These are phyloP conservation scores for Pseudogymnoascus pannorum DNA, from an alignment of 2,329 filamentous ascomycete species.

Conservation along the genomic window DNA sequence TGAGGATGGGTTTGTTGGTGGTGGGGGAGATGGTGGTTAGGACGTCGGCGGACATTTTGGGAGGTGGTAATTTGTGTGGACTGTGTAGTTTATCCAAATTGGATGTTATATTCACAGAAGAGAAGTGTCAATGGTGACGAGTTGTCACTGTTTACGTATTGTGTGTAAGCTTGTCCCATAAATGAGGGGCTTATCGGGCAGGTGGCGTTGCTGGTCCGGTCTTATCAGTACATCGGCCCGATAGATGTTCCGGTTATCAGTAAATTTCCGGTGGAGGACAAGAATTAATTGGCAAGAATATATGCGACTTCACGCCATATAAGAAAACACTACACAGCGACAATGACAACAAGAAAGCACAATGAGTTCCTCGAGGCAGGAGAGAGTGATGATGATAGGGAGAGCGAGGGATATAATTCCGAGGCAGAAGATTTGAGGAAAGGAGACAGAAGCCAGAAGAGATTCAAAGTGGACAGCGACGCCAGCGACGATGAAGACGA, in stretches of 20 bases:
- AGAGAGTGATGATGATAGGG: constrained; percentile 48
- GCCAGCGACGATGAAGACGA: constrained; percentile 33
- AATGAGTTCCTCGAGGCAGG: constrained; percentile 63
- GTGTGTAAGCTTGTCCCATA: not conserved
- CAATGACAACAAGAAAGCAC: constrained; percentile 61
- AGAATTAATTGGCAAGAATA: not conserved
- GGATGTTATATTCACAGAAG: not conserved
- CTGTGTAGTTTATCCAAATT: not conserved
- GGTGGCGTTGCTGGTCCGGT: not conserved
- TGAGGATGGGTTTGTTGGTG: constrained; percentile 78
- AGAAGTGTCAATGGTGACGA: not conserved
- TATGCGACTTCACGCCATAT: not conserved
- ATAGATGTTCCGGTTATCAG: constrained; percentile 3
- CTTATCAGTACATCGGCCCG: not conserved
- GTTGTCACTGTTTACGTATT: not conserved
- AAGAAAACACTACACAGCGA: constrained; percentile 10
- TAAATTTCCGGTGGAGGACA: not conserved
- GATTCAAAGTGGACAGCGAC: constrained; percentile 48
- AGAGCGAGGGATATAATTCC: constrained; percentile 54
- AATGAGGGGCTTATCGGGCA: constrained; percentile 6
- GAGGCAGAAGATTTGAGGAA: constrained; percentile 60
- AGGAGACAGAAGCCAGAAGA: constrained; percentile 54
- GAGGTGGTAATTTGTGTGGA: not conserved
- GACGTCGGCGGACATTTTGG: constrained; percentile 53
- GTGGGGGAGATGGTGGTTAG: constrained; percentile 80